Evolutionary conservation across 2,329 filamentous ascomycete genomes (phyloP), one percentile per base, ranked within the genome.

Genomic region (Tolypocladium amazonense): DNA sequence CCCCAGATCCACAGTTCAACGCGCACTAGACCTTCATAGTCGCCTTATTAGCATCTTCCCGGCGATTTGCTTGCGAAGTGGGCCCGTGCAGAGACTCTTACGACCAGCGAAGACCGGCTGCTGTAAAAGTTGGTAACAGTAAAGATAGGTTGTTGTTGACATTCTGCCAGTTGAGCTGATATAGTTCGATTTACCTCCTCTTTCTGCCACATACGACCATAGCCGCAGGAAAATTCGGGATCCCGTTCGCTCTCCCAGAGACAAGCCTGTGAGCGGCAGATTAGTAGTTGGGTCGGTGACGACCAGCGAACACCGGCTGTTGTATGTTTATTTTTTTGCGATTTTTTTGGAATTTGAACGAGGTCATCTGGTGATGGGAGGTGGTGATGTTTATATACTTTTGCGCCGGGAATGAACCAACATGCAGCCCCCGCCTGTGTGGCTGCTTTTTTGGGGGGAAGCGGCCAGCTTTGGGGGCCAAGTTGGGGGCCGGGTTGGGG

Each of bases 171-270:
- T 15, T 2, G 12, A 39, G 18, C 1, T 3, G 12, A 8, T 56
- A 56, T 18, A 39, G 27, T 1, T 25, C 7, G 9, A 56, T 23
- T 1, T 56, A 18, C 6, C n/a, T 56, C 30, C 9, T 20, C 2
- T 8, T 3, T 4, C 54, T 56, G 5, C 3, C 59, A 60, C 50
- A 58, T 58, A 58, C 56, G 56, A 58, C 56, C 56, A 57, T 50
- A 57, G 39, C 39, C 39, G 6, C 39, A 27, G n/a, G 56, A 57
- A 11, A 50, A 57, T 50, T 20, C 39, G 11, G 56, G 56, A 37
- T 57, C 56, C 56, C 56, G 56, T 57, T 30, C 20, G 56, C 56
- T 57, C 56, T 37, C 56, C 56, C 11, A 12, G 6, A 33, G 39
- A 20, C 43, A 57, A 57, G 38, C 56, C n/a, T 27, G 39, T 57